These are phyloP conservation scores for Xylariaceae sp. DNA, from an alignment of 2,329 filamentous ascomycete species.

Conservation along the genomic window DNA sequence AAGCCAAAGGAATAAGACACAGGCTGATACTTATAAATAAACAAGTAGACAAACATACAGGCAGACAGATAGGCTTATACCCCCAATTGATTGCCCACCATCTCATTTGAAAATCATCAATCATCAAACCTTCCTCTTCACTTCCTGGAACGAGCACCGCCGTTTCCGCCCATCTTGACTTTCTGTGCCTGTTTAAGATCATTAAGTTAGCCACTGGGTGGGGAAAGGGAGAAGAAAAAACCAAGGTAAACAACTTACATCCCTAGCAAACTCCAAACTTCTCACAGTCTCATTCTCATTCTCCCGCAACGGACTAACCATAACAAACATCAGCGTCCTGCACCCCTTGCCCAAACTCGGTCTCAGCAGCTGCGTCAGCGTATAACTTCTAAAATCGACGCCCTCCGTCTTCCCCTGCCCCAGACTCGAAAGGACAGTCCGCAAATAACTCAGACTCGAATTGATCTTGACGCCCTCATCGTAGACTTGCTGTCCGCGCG, in stretches of 20 bases:
- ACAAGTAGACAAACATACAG: no score
- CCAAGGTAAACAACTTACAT: constrained; percentile 53
- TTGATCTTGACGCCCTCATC: constrained; percentile 98
- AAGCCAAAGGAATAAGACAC: no score
- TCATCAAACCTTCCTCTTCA: no score
- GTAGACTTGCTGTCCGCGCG: constrained; percentile 78
- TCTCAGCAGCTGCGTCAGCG: constrained; percentile 92
- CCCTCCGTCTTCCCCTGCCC: constrained; percentile 74
- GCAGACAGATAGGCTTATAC: no score
- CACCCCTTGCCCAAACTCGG: constrained; percentile 92
- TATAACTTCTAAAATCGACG: constrained; percentile 93
- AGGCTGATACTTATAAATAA: no score
- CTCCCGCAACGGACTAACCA: constrained; percentile 87
- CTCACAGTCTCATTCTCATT: constrained; percentile 92
- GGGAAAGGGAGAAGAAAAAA: background rate
- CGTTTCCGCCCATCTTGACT: constrained; percentile 29
- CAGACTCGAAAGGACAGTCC: constrained; percentile 92
- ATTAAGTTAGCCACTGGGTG: constrained; percentile 2
- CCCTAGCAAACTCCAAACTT: constrained; percentile 92
- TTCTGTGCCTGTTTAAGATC: constrained; percentile 24
- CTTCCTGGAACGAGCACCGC: constrained; percentile 19
- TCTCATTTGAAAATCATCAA: no score
- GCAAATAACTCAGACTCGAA: constrained; percentile 84
- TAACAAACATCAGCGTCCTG: constrained; percentile 98
- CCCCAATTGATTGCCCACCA: no score